Evolutionary conservation across 495 filamentous ascomycete species (phyloP).

Genomic region (Neurospora sublineolata): DNA sequence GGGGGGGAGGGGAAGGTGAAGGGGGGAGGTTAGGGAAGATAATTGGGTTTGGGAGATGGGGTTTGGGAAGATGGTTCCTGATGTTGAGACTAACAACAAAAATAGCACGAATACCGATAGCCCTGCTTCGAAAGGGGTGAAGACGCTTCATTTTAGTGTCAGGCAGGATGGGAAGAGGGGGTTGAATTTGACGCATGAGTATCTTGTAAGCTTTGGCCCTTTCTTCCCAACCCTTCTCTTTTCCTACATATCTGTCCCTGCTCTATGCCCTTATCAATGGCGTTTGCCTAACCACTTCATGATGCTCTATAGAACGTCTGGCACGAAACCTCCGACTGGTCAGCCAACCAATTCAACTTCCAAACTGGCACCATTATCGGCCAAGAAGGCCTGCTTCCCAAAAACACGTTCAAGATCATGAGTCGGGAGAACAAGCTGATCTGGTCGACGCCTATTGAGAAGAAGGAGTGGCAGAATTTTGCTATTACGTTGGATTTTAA

Average conservation of each 20-base stretch:
- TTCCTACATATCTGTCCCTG: not conserved
- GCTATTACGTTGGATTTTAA: conserved; percentile 40
- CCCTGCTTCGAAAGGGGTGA: conserved; percentile 34
- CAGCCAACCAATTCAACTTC: conserved; percentile 45
- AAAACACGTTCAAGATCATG: conserved; percentile 61
- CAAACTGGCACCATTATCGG: conserved; percentile 39
- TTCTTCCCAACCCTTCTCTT: not conserved
- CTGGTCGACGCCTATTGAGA: conserved; percentile 32
- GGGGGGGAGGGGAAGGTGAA: not conserved
- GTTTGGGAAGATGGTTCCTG: not conserved
- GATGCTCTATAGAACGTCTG: conserved; percentile 30
- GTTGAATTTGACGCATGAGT: conserved; percentile 46
- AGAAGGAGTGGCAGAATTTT: conserved; percentile 46
- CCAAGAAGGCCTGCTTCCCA: conserved; percentile 59
- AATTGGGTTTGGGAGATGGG: not conserved
- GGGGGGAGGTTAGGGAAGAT: not conserved
- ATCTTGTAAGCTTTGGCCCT: conserved; percentile 22
- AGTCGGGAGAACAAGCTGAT: conserved; percentile 36
- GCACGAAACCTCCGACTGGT: conserved; percentile 45
- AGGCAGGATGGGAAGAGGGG: conserved; percentile 33
- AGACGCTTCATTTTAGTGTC: conserved; percentile 44
- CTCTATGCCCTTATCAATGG: too few relatives aligned
- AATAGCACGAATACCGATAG: conserved; percentile 30
- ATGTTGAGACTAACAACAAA: not conserved
- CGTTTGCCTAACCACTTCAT: too few relatives aligned